A percentile compares a stretch with the other conserved stretches of the same genome.
Conservation (phyloP, 306 rosid genomes). For the Adenanthera pavonina region DNA sequence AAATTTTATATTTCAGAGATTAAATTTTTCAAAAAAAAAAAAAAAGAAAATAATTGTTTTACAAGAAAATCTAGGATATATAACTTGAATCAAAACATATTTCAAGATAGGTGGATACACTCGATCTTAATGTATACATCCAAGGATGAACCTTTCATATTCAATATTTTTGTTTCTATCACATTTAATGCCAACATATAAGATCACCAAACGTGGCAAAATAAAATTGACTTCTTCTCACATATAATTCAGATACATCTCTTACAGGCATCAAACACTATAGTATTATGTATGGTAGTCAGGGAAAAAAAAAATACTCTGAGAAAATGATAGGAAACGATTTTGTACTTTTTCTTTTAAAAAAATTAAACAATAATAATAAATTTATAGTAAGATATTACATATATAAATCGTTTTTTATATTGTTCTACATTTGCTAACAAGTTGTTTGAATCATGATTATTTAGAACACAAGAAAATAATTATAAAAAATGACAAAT, state of each 20-base stretch:
- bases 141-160: background rate
- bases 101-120: background rate
- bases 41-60: background rate
- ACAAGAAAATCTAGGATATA: background rate
- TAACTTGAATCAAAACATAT: background rate
- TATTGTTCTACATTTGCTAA: no score
- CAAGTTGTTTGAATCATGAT: no score
- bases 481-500: no score
- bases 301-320: background rate
- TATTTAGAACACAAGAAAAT: no score
- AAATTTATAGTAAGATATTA: no score
- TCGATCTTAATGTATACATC: background rate
- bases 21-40: background rate
- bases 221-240: background rate
- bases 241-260: background rate
- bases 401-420: no score
- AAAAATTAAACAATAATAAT: no score
- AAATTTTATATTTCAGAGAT: background rate
- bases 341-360: background rate
- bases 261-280: background rate
- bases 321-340: background rate
- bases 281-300: background rate
- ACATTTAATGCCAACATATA: background rate
- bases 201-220: background rate
- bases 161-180: background rate